Evolutionary conservation across 441 rosid species (phyloP).

Genomic region (Melastoma candidum): DNA sequence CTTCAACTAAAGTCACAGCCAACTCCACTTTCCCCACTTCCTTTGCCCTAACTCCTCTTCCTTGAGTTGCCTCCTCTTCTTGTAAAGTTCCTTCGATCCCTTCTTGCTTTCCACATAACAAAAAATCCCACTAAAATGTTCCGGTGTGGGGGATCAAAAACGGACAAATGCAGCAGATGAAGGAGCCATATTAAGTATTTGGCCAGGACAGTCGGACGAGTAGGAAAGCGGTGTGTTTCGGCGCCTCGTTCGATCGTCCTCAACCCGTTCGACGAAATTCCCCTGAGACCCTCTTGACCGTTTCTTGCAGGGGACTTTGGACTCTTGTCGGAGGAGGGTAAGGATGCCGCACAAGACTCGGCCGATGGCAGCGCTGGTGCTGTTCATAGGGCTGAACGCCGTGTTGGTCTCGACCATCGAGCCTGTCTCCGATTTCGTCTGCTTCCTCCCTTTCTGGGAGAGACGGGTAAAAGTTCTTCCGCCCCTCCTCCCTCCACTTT

Average conservation of each 20-base stretch:
- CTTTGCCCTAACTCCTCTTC: too few species aligned
- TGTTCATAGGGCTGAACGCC: constrained; percentile 62
- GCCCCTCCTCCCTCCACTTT: neutral
- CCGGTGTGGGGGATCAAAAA: too few species aligned
- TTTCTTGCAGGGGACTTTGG: neutral
- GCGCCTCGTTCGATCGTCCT: neutral
- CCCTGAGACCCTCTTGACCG: neutral
- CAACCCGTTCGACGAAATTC: constrained; percentile 11
- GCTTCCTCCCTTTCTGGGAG: constrained; percentile 91
- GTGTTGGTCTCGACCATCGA: constrained; percentile 60
- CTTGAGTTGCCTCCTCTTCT: too few species aligned
- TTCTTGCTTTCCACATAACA: too few species aligned
- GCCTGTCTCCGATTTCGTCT: constrained; percentile 87
- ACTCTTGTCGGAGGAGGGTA: neutral
- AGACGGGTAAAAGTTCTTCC: constrained; percentile 45
- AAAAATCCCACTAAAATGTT: too few species aligned
- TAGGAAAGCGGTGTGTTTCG: neutral
- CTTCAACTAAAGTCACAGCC: too few species aligned
- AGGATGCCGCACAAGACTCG: constrained; percentile 71
- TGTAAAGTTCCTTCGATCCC: too few species aligned
- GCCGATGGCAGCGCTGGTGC: constrained; percentile 59
- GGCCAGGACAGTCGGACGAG: neutral
- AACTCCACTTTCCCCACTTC: too few species aligned
- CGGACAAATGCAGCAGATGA: neutral
- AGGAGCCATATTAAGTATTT: too few species aligned